phyloP scores from a whole-genome alignment of 192 early-diverging fungal species.

The Gonapodya sp. region DNA sequence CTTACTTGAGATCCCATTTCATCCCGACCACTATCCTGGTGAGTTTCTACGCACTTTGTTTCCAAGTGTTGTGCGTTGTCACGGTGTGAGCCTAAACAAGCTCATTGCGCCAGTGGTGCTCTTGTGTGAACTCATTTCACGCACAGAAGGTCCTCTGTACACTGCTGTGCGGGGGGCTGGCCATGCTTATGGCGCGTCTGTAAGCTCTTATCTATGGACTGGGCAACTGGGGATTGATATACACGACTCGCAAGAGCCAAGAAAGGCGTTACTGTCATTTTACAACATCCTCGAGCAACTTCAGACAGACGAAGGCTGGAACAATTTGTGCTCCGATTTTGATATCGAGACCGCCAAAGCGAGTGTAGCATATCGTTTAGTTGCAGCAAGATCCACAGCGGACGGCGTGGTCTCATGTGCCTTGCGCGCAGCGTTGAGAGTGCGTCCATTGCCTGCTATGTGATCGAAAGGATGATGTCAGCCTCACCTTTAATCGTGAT shows the following conservation, averaged over 20 bases:
- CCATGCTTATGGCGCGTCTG: conserved; percentile 61
- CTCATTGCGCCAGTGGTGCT: conserved; percentile 41
- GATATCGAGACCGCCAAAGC: conserved; percentile 45
- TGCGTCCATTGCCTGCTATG: conserved; percentile 12
- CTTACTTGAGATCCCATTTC: conserved; percentile 26
- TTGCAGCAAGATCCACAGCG: conserved; percentile 25
- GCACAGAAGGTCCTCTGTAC: conserved; percentile 67
- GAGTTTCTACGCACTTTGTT: neutral
- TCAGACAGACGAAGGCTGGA: conserved; percentile 32
- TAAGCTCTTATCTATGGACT: conserved; percentile 45
- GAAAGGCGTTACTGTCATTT: conserved; percentile 29
- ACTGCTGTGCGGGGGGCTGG: conserved; percentile 63
- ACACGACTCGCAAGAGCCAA: conserved; percentile 36
- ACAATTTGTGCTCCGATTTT: conserved; percentile 24
- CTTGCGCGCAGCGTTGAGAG: conserved; percentile 26
- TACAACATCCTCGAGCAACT: conserved; percentile 30
- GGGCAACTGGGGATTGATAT: conserved; percentile 38
- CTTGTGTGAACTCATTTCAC: conserved; percentile 57
- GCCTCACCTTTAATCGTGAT: too few relatives aligned
- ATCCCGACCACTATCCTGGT: conserved; percentile 38
- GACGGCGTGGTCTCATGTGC: conserved; percentile 23
- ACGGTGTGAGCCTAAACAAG: conserved; percentile 19
- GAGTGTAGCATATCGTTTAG: conserved; percentile 28
- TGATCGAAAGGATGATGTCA: neutral
- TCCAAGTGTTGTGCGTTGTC: neutral